Evolutionary conservation across 345 rosid species (phyloP), one percentile per base, ranked within the genome.

Genomic region (Aquilaria yunnanensis): DNA sequence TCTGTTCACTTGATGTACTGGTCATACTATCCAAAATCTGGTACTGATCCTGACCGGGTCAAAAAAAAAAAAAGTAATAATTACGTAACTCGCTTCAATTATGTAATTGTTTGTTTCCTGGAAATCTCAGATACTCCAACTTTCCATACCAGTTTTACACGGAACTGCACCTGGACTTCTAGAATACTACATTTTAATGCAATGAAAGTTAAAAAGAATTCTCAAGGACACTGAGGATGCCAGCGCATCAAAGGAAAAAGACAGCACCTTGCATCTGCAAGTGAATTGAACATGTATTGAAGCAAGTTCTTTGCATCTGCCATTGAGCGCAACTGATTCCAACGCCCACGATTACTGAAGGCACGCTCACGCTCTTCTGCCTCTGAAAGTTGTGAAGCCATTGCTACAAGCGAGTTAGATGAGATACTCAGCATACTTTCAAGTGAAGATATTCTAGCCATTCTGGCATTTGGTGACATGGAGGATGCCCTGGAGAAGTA

Each of bases 321-420:
- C 96, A 94, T 94, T 66, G 97, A 94, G 13, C 96, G 93, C 75
- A 94, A 77, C 74, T 94, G 97, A 82, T 83, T 90, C 99, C 99
- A 94, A 52, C 96, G 96, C 37, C 99, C 99, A 68, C 97, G 97
- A 70, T 52, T 88, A 48, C 87, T 80, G 68, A 94, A 84, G 33
- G 82, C 89, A 61, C 97, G 96, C 58, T 94, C 99, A 43, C 97
- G 76, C 73, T 94, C 97, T 74, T 90, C 96, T 70, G 97, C 97
- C 79, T 94, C 99, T 47, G 97, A 94, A 62, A 94, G 95, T 75
- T 94, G 96, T 68, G 97, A 90, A 61, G 99, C 99, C 99, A 94
- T 94, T 50, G 99, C 85, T 32, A 94, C 96, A 23, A 94, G 89
- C 45, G 96, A 94, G 72, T 86, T 86, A 54, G 99, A 94, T 70